phyloP scores from a whole-genome alignment of 1,284 basidiomycete genomes.

The Cutaneotrichosporon sp. region DNA sequence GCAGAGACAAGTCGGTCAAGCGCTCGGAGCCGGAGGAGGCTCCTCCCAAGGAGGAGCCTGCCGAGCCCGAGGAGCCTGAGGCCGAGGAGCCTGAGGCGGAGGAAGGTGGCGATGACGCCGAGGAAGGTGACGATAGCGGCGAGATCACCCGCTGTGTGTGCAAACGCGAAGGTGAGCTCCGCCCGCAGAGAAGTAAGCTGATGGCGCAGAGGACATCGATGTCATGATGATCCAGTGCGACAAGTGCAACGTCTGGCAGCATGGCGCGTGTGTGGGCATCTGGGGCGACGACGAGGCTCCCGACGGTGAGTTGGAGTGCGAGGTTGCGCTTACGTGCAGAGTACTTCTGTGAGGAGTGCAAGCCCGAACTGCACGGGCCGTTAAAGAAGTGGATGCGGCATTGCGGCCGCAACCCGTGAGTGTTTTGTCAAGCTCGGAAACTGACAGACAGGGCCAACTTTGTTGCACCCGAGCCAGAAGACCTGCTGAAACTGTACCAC shows the following conservation, averaged over 20 bases:
- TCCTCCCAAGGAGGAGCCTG: conserved; percentile 11
- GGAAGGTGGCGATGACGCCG: conserved; percentile 29
- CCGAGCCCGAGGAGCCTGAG: conserved; percentile 16
- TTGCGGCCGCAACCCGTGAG: conserved; percentile 44
- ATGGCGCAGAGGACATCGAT: conserved; percentile 64
- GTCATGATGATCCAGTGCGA: conserved; percentile 97
- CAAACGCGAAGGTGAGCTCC: conserved; percentile 74
- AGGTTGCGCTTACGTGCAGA: conserved; percentile 36
- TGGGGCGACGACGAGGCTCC: conserved; percentile 78
- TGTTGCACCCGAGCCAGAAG: conserved; percentile 43
- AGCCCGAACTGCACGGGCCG: conserved; percentile 79
- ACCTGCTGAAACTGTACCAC: conserved; percentile 41
- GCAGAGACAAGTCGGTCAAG: conserved; percentile 20
- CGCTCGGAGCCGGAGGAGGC: conserved; percentile 13
- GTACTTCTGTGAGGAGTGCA: conserved; percentile 91
- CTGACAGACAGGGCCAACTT: conserved; percentile 35
- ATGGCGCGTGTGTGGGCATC: conserved; percentile 95
- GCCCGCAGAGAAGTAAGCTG: conserved; percentile 16
- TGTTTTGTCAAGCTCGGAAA: background rate
- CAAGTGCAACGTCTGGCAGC: conserved; percentile 96
- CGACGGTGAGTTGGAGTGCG: conserved; percentile 61
- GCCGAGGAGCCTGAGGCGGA: conserved; percentile 25
- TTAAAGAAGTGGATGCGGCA: conserved; percentile 65
- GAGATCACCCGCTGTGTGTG: conserved; percentile 93
- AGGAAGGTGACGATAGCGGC: conserved; percentile 63